A percentile compares a stretch with the other conserved stretches of the same genome.
Evolutionary conservation across 2,329 filamentous ascomycete genomes (phyloP).

Genomic region (Colletotrichum liriopes): DNA sequence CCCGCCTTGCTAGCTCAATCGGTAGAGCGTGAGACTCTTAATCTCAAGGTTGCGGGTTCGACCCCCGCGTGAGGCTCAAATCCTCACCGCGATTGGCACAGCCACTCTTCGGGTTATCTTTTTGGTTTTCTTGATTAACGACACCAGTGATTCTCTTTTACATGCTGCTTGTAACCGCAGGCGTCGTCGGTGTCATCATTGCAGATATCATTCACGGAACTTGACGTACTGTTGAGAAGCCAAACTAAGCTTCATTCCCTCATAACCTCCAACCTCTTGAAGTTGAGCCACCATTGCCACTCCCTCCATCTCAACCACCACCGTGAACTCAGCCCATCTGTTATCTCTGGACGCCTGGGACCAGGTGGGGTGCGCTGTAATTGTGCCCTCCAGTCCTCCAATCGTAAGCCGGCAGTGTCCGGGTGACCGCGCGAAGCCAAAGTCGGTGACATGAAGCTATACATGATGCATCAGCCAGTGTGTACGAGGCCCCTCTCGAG

Average conservation of each 20-base stretch:
- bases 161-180: background rate
- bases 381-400: constrained; percentile 47
- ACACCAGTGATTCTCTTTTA: background rate
- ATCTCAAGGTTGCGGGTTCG: constrained; percentile 46
- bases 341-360: constrained; percentile 51
- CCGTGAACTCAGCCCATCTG: constrained; percentile 44
- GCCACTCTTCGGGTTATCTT: constrained; percentile 5
- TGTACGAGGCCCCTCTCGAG: constrained; percentile 51
- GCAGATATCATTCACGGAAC: too few species aligned
- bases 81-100: constrained; percentile 38
- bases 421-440: constrained; percentile 54
- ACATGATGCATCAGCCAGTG: constrained; percentile 55
- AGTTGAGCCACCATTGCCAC: too few species aligned
- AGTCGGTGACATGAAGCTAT: constrained; percentile 50
- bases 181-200: background rate
- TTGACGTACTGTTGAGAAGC: too few species aligned
- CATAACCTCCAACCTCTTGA: constrained; percentile 46
- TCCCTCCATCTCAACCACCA: constrained; percentile 53
- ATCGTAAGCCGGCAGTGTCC: constrained; percentile 53
- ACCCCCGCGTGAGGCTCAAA: constrained; percentile 49
- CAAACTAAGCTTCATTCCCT: background rate
- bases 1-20: constrained; percentile 72
- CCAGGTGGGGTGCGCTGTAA: constrained; percentile 49
- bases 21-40: constrained; percentile 83
- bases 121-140: background rate